phyloP scores from a whole-genome alignment of 768 basidiomycete genomes.

The Zangia roseola region DNA sequence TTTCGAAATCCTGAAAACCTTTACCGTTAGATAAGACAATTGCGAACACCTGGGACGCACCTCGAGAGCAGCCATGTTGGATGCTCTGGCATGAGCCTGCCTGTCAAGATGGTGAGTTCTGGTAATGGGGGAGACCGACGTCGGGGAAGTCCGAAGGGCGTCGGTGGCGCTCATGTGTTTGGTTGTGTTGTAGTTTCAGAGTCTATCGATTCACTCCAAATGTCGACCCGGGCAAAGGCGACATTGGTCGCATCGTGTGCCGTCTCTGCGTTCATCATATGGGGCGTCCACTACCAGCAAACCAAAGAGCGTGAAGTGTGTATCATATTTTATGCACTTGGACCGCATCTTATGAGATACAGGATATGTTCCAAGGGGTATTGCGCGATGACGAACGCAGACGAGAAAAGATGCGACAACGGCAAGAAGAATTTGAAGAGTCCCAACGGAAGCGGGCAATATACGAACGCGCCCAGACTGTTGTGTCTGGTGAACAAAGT shows the following conservation, averaged over 20 bases:
- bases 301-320: constrained; percentile 75
- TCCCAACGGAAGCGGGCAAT: constrained; percentile 63
- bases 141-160: constrained; percentile 3
- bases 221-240: constrained; percentile 71
- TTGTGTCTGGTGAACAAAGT: constrained; percentile 19
- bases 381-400: constrained; percentile 84
- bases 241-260: constrained; percentile 69
- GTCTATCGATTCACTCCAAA: constrained; percentile 13
- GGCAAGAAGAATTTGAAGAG: constrained; percentile 59
- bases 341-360: constrained; percentile 9
- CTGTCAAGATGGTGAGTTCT: constrained; percentile 6
- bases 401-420: constrained; percentile 64
- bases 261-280: constrained; percentile 70
- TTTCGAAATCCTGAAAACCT: constrained; percentile 69
- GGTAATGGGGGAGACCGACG: constrained; percentile 11
- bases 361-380: constrained; percentile 94
- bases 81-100: constrained; percentile 19
- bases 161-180: constrained; percentile 36
- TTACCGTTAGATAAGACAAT: constrained; percentile 6
- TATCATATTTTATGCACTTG: neutral
- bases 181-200: constrained; percentile 33
- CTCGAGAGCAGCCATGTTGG: constrained; percentile 42
- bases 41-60: constrained; percentile 24
- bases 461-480: constrained; percentile 56
- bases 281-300: constrained; percentile 89